Percentiles rank a stretch among this genome's conserved stretches.
These are phyloP conservation scores for Inonotus hispidus DNA, from an alignment of 1,284 basidiomycete species.

Conservation along the genomic window DNA sequence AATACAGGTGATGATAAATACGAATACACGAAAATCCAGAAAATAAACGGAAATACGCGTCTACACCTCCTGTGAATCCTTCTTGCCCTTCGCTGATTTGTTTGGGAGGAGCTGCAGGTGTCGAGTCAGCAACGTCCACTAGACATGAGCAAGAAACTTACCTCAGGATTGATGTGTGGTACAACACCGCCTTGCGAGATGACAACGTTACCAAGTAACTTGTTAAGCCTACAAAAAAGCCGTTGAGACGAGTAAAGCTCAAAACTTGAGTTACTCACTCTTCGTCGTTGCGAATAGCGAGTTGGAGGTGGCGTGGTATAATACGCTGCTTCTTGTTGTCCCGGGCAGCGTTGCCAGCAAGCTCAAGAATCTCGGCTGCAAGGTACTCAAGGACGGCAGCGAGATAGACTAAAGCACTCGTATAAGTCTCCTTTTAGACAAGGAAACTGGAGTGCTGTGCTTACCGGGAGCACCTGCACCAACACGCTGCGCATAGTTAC, in stretches of 20 bases:
- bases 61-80: slow-evolving; percentile 22
- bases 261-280: slow-evolving; percentile 43
- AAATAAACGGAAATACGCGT: not conserved
- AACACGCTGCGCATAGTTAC: slow-evolving; percentile 78
- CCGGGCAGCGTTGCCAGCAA: slow-evolving; percentile 66
- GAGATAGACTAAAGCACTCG: slow-evolving; percentile 52
- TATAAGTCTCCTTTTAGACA: not conserved
- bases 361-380: slow-evolving; percentile 71
- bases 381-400: slow-evolving; percentile 71
- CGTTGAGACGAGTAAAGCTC: not conserved
- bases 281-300: slow-evolving; percentile 86
- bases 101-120: slow-evolving; percentile 50
- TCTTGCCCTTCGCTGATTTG: slow-evolving; percentile 26
- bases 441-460: slow-evolving; percentile 24
- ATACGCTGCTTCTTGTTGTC: slow-evolving; percentile 86
- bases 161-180: slow-evolving; percentile 50
- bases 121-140: not conserved
- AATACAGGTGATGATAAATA: slow-evolving; percentile 5
- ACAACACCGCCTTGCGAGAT: slow-evolving; percentile 90
- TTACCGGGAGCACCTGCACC: slow-evolving; percentile 63
- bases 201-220: slow-evolving; percentile 73
- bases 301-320: slow-evolving; percentile 84
- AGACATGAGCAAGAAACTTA: slow-evolving; percentile 21
- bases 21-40: not conserved
- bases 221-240: slow-evolving; percentile 44